Percentiles rank a stretch among this genome's conserved stretches.
Conservation (phyloP, 352 stramenopile genomes). For the Phytophthora foliorum region DNA sequence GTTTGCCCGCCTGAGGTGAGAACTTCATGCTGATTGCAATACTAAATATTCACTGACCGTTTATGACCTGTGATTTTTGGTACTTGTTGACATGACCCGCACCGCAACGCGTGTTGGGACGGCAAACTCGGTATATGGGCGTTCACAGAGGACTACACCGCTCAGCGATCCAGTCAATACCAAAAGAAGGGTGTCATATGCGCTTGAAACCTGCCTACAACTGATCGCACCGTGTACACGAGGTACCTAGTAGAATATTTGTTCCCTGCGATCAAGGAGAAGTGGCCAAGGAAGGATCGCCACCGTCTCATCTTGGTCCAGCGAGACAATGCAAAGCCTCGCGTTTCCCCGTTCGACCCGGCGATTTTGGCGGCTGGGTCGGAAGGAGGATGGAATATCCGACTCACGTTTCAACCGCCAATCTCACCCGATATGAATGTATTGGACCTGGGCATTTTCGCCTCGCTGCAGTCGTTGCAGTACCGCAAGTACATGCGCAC, state of each 20-base stretch:
- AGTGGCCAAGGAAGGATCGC: background rate
- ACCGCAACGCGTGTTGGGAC: background rate
- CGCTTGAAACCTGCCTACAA: no score
- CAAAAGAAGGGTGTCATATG: background rate
- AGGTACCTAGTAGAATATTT: background rate
- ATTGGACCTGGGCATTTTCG: background rate
- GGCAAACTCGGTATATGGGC: background rate
- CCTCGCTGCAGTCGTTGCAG: background rate
- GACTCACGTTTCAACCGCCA: background rate
- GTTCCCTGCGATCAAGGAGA: background rate
- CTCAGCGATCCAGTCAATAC: background rate
- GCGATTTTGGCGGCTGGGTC: background rate
- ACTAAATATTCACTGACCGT: no score
- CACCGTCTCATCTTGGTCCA: background rate
- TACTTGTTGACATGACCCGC: background rate
- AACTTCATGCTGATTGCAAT: no score
- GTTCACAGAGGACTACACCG: background rate
- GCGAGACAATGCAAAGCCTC: conserved; percentile 5
- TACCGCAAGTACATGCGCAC: background rate
- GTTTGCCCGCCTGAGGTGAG: no score
- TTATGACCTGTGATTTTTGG: no score
- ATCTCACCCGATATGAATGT: conserved; percentile 9
- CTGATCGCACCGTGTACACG: conserved; percentile 5
- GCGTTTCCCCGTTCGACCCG: background rate
- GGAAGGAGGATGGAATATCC: background rate